A percentile compares a stretch with the other conserved stretches of the same genome.
These are phyloP conservation scores for Carex sylvatica DNA, from an alignment of 202 grass and related monocot species.

Conservation along the genomic window DNA sequence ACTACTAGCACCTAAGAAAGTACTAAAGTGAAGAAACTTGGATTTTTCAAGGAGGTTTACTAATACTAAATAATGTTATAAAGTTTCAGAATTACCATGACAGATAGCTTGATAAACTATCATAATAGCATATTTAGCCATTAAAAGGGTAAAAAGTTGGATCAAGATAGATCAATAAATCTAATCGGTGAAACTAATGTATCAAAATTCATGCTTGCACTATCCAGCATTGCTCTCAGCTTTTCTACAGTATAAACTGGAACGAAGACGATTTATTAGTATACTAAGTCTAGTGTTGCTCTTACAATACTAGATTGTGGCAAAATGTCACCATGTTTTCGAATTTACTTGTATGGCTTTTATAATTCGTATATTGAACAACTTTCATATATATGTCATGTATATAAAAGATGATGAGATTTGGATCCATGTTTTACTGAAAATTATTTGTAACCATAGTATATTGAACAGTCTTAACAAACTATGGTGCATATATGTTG, in stretches of 20 bases:
- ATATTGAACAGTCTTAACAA: not conserved
- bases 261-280: not conserved
- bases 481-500: too few species aligned
- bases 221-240: conserved; percentile 20
- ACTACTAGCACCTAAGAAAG: too few species aligned
- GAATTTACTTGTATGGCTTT: too few species aligned
- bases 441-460: too few species aligned
- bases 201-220: conserved; percentile 38
- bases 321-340: not conserved
- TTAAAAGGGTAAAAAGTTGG: conserved; percentile 6
- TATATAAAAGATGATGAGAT: too few species aligned
- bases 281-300: not conserved
- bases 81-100: not conserved
- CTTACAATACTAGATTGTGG: not conserved
- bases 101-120: too few species aligned
- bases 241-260: conserved; percentile 1
- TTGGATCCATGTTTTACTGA: too few species aligned
- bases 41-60: not conserved
- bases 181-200: conserved; percentile 52
- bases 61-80: not conserved
- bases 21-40: not conserved
- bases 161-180: conserved; percentile 20
- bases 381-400: not conserved
- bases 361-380: too few species aligned
- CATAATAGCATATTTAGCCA: not conserved